Percentiles rank a stretch among this genome's conserved stretches.
These are phyloP conservation scores for Ascocoryne sarcoides DNA, from an alignment of 2,329 filamentous ascomycete species.

Conservation along the genomic window DNA sequence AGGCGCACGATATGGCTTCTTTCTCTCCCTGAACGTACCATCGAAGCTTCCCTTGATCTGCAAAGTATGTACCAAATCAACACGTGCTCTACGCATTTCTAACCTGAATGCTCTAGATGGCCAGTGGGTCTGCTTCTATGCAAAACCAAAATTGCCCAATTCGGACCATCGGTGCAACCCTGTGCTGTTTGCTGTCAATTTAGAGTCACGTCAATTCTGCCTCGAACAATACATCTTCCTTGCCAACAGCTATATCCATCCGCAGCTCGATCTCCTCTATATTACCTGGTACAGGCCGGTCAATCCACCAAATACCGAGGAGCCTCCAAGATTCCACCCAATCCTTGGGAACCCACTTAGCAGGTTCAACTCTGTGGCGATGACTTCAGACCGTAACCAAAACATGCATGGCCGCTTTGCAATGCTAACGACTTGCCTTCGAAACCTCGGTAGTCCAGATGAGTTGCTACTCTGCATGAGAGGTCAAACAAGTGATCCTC, in stretches of 20 bases:
- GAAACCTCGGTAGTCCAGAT: constrained; percentile 4
- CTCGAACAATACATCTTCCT: constrained; percentile 9
- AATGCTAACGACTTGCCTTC: constrained; percentile 5
- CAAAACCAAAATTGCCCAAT: not conserved
- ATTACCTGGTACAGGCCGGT: constrained; percentile 7
- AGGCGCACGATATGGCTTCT: constrained; percentile 12
- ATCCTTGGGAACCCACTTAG: constrained; percentile 6
- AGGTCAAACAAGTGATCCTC: constrained; percentile 7
- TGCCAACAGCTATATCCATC: constrained; percentile 8
- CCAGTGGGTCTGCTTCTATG: constrained; percentile 1
- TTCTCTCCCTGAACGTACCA: constrained; percentile 6
- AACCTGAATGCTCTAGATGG: not conserved
- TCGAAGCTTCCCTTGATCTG: constrained; percentile 9
- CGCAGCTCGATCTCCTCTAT: constrained; percentile 8
- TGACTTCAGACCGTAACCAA: constrained; percentile 6
- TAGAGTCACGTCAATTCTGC: constrained; percentile 10
- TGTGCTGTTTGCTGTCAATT: constrained; percentile 6
- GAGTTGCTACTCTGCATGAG: constrained; percentile 5
- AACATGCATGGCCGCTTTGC: constrained; percentile 8
- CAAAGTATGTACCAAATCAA: constrained; percentile 1
- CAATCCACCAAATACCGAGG: not conserved
- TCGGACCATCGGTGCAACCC: constrained; percentile 4
- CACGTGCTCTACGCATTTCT: too few species aligned
- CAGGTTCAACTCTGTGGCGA: constrained; percentile 9
- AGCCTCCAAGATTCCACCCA: constrained; percentile 1